Conservation (phyloP, 164 flowering plant species). For the Umbilicus rupestris region DNA sequence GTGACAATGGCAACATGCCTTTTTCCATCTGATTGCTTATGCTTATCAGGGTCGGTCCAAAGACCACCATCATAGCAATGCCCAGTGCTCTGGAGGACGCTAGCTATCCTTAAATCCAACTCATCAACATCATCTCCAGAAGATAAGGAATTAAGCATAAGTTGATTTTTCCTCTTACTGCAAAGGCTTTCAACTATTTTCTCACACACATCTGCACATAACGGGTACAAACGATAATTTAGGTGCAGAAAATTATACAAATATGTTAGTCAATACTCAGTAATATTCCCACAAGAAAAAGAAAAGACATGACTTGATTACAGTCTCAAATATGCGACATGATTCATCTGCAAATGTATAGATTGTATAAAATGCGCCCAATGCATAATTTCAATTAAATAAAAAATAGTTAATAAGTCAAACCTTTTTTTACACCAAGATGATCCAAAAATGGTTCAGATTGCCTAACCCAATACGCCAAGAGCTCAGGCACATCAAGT, state of each 20-base stretch:
- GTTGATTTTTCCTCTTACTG: conserved; percentile 62
- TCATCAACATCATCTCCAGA: conserved; percentile 56
- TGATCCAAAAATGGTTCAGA: conserved; percentile 89
- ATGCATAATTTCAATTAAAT: too few relatives aligned
- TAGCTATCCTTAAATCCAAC: conserved; percentile 76
- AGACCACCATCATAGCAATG: conserved; percentile 83
- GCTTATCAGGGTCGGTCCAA: conserved; percentile 55
- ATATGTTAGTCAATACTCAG: neutral
- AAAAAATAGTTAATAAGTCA: too few relatives aligned
- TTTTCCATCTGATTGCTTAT: conserved; percentile 34
- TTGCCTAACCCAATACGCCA: conserved; percentile 81
- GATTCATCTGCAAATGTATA: neutral
- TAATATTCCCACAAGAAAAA: neutral
- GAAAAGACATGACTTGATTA: neutral
- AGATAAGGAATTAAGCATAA: conserved; percentile 35
- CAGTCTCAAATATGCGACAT: neutral
- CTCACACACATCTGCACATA: conserved; percentile 70
- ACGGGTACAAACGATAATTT: neutral
- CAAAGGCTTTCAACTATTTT: conserved; percentile 76
- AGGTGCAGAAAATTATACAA: neutral
- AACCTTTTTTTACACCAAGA: conserved; percentile 79
- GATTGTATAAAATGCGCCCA: neutral
- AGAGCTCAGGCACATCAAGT: conserved; percentile 84
- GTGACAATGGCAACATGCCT: conserved; percentile 94
- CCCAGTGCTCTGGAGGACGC: conserved; percentile 93